Percentiles rank a stretch among this genome's conserved stretches.
These are phyloP conservation scores for Rhamnella rubrinervis DNA, from an alignment of 331 rosid species.

Conservation along the genomic window DNA sequence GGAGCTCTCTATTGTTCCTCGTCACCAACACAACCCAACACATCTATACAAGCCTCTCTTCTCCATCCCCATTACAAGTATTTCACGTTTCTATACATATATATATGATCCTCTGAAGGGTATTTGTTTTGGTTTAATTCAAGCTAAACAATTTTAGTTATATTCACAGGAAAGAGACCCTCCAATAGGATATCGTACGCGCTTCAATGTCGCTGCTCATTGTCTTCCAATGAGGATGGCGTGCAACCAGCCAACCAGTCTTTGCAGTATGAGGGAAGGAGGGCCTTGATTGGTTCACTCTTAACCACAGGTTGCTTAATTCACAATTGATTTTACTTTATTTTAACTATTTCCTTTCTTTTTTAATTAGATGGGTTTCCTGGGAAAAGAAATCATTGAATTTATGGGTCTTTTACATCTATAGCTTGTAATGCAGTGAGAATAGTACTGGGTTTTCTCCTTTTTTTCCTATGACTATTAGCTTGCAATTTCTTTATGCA, in stretches of 20 bases:
- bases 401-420: too few species aligned
- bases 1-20: conserved; percentile 58
- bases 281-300: conserved; percentile 60
- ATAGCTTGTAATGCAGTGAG: too few species aligned
- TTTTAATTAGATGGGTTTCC: not conserved
- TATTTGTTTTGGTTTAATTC: conserved; percentile 7
- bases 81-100: conserved; percentile 33
- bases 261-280: conserved; percentile 61
- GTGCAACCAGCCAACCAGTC: conserved; percentile 34
- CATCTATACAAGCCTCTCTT: conserved; percentile 47
- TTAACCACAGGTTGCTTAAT: conserved; percentile 56
- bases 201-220: conserved; percentile 49
- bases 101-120: not conserved
- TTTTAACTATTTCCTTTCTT: not conserved
- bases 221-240: conserved; percentile 34
- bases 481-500: not conserved
- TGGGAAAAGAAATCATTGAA: too few species aligned
- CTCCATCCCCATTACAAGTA: conserved; percentile 48
- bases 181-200: conserved; percentile 33
- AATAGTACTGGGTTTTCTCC: not conserved
- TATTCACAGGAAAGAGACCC: conserved; percentile 46
- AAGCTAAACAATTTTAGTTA: conserved; percentile 16
- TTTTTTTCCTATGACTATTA: not conserved
- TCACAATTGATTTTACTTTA: not conserved
- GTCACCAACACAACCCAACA: conserved; percentile 38